These are phyloP conservation scores for Phialophora chinensis DNA, from an alignment of 2,329 filamentous ascomycete species.

Conservation along the genomic window DNA sequence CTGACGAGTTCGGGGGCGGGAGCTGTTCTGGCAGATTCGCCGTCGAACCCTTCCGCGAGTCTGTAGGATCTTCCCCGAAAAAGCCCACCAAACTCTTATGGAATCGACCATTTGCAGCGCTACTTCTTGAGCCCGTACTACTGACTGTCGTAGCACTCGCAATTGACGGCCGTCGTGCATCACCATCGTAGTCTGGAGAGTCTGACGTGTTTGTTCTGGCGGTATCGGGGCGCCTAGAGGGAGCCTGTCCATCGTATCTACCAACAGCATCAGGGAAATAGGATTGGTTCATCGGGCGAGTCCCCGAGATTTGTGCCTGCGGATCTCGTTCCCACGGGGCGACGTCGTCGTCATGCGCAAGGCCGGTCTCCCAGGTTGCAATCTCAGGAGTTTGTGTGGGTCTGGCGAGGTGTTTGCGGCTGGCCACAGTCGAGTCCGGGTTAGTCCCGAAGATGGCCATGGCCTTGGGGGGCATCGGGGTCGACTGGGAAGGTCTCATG, in stretches of 20 bases:
- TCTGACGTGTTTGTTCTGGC: constrained; percentile 62
- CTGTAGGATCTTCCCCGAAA: constrained; percentile 87
- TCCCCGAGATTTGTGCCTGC: constrained; percentile 36
- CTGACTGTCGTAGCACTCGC: constrained; percentile 87
- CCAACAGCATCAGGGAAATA: constrained; percentile 33
- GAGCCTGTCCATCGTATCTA: constrained; percentile 62
- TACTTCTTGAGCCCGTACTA: constrained; percentile 80
- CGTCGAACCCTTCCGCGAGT: constrained; percentile 48
- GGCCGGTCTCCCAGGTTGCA: constrained; percentile 41
- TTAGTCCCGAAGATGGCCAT: constrained; percentile 34
- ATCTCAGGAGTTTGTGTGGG: constrained; percentile 39
- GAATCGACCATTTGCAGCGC: constrained; percentile 70
- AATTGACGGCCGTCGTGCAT: constrained; percentile 83
- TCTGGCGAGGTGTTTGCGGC: constrained; percentile 31
- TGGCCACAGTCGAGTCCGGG: constrained; percentile 38
- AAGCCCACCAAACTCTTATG: constrained; percentile 86
- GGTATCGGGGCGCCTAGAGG: constrained; percentile 67
- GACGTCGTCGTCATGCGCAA: constrained; percentile 42
- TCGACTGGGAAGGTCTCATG: constrained; percentile 12
- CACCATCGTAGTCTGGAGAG: constrained; percentile 66
- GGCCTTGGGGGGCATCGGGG: constrained; percentile 20
- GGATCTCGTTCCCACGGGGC: constrained; percentile 42
- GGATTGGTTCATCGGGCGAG: constrained; percentile 35
- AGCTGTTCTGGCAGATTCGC: constrained; percentile 63
- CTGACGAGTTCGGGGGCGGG: constrained; percentile 64